Conservation (phyloP, 2,329 filamentous ascomycete species). For the Trichoderma aggressivum region DNA sequence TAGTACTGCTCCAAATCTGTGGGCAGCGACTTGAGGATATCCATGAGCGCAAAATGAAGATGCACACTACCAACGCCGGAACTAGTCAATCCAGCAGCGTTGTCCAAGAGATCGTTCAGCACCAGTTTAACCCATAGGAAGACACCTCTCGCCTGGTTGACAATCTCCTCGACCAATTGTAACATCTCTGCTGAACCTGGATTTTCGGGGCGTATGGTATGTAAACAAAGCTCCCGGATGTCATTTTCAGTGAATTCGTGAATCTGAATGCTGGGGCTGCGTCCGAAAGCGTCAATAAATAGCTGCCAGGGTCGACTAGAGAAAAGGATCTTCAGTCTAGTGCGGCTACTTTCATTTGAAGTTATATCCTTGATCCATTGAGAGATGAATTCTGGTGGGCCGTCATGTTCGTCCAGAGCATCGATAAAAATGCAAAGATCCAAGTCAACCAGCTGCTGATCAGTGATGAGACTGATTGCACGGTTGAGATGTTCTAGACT, state of each 20-base stretch:
- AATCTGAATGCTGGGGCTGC: neutral
- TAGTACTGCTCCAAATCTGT: neutral
- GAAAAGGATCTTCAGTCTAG: neutral
- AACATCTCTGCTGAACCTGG: neutral
- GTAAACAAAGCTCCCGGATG: neutral
- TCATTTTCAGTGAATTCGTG: neutral
- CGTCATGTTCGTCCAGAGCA: constrained; percentile 12
- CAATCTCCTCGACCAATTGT: neutral
- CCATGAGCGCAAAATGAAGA: neutral
- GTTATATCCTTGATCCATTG: neutral
- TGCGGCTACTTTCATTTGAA: neutral
- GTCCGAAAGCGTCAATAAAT: neutral
- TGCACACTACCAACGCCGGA: accelerated
- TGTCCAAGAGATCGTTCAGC: neutral
- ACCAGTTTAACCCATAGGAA: neutral
- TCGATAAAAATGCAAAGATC: constrained; percentile 9
- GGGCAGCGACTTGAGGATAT: neutral
- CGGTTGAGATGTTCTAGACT: neutral
- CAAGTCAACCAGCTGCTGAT: neutral
- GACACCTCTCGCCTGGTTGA: neutral
- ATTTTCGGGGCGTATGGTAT: neutral
- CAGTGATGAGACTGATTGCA: neutral
- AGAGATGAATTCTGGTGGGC: neutral
- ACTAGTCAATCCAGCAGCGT: neutral
- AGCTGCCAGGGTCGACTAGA: neutral